phyloP scores from a whole-genome alignment of 371 early-diverging fungal species.

The Apophysomyces trapeziformis region DNA sequence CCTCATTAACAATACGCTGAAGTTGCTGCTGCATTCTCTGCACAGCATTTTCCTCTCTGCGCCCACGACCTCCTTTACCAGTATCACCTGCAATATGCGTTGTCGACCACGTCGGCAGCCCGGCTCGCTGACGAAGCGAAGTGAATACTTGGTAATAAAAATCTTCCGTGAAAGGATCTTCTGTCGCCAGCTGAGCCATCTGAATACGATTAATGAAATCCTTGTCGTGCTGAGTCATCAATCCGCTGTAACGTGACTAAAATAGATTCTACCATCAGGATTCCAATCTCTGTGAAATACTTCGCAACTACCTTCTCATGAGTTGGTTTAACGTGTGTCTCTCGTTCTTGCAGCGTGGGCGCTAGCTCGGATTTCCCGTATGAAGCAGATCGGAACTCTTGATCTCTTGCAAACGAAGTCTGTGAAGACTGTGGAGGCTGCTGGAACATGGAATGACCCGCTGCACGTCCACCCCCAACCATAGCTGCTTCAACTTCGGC shows the following conservation, averaged over 20 bases:
- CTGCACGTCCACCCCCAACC: conserved; percentile 31
- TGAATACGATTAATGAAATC: conserved; percentile 92
- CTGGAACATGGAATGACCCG: conserved; percentile 23
- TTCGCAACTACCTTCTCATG: conserved; percentile 9
- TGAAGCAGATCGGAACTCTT: not conserved
- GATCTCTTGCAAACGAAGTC: not conserved
- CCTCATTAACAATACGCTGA: conserved; percentile 89
- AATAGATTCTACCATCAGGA: not conserved
- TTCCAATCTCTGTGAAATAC: not conserved
- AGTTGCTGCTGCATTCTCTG: conserved; percentile 91
- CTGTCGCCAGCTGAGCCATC: conserved; percentile 89
- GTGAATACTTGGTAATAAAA: conserved; percentile 94
- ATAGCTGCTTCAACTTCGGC: conserved; percentile 75
- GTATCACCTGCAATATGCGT: conserved; percentile 19
- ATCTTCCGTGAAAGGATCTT: conserved; percentile 90
- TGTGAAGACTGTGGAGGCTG: conserved; percentile 4
- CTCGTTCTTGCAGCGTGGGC: conserved; percentile 15
- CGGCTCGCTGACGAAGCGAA: conserved; percentile 69
- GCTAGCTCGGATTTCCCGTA: not conserved
- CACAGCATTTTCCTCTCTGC: conserved; percentile 61
- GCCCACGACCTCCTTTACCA: conserved; percentile 27
- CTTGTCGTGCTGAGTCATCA: conserved; percentile 94
- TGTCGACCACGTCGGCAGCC: conserved; percentile 45
- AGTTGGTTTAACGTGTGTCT: conserved; percentile 8
- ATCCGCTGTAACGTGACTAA: conserved; percentile 78